phyloP scores from a whole-genome alignment of 352 stramenopile genomes.

The Phytopythium mirpurense region DNA sequence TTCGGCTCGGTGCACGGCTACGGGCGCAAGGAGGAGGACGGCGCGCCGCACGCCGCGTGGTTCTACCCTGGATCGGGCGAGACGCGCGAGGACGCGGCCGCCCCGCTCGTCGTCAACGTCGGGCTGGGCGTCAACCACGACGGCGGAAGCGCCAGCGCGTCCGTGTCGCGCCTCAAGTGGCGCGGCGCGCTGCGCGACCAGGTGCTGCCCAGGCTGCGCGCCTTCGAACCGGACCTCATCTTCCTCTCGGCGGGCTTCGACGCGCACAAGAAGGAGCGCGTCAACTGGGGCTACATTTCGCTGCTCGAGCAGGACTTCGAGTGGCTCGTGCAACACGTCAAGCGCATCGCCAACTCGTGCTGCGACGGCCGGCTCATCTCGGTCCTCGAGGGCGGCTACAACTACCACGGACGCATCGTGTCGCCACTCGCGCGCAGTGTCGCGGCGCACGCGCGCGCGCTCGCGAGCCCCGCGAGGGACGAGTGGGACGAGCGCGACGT shows the following conservation, averaged over 20 bases:
- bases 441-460: slow-evolving; percentile 55
- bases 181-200: slow-evolving; percentile 65
- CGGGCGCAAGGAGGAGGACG: slow-evolving; percentile 62
- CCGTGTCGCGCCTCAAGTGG: slow-evolving; percentile 67
- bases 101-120: slow-evolving; percentile 61
- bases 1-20: slow-evolving; percentile 91
- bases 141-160: slow-evolving; percentile 10
- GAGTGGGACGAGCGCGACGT: slow-evolving; percentile 40
- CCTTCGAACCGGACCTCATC: slow-evolving; percentile 73
- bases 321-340: slow-evolving; percentile 71
- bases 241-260: slow-evolving; percentile 82
- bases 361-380: slow-evolving; percentile 75
- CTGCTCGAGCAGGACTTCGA: slow-evolving; percentile 83
- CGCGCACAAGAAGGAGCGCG: slow-evolving; percentile 68
- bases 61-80: slow-evolving; percentile 79
- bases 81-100: slow-evolving; percentile 16
- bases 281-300: slow-evolving; percentile 78
- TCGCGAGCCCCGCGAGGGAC: slow-evolving; percentile 44
- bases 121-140: slow-evolving; percentile 30
- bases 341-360: slow-evolving; percentile 65
- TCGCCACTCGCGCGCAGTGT: slow-evolving; percentile 79
- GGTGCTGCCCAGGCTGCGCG: slow-evolving; percentile 46
- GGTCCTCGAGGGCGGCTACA: slow-evolving; percentile 85
- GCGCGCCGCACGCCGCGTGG: slow-evolving; percentile 48
- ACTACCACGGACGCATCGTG: slow-evolving; percentile 78